Base-by-base conservation (phyloP, 2,329 filamentous ascomycete species). In the Dactylella cylindrospora region DNA sequence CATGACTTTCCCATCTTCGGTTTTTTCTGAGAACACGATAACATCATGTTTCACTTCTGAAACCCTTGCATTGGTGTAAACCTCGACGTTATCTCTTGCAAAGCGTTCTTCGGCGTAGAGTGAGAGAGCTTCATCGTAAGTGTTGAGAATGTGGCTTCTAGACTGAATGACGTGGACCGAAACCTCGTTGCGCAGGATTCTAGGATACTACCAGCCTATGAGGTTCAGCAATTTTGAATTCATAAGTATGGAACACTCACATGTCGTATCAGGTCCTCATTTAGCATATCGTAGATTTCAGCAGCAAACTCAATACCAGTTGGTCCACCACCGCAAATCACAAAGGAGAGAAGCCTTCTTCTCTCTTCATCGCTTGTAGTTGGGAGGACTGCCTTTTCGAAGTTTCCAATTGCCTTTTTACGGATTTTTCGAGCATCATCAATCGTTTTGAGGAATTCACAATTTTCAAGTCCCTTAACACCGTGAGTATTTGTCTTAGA, bases 261-360 rank as follows among this genome's bases (percentile, higher is more conserved):
- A 35, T 38, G 31, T 29, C 35, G 44, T 15, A 39, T 40, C 35
- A 98, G 74, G 71, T 98, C 93, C 72, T 98, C 94, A 70, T 98
- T 98, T 12, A 98, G 79, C 73, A 98, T 84, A 73, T 98, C 93
- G 72, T 87, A 97, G 5, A 98, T 79, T 72, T 98, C 93, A 4
- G 93, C 93, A 0, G 94, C 94, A 69, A 98, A 98, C 72, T 98
- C 93, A 28, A 98, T 93, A 62, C 93, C 93, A 0, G 93, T 98
- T 2, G 93, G 93, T 0, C 93, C 93, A 68, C 93, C 93, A 49
- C 93, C 93, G 70, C 88, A 91, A 54, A 98, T 77, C n/a, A 96
- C 93, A 70, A 98, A 98, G 0, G 93, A 97, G 3, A 98, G 79
- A 12, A 98, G 77, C 31, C 91, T 83, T 70, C 80, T 85, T 65